Evolutionary conservation across 495 filamentous ascomycete genomes (phyloP), one percentile per base, ranked within the genome.

Genomic region (Penicillium salamii): DNA sequence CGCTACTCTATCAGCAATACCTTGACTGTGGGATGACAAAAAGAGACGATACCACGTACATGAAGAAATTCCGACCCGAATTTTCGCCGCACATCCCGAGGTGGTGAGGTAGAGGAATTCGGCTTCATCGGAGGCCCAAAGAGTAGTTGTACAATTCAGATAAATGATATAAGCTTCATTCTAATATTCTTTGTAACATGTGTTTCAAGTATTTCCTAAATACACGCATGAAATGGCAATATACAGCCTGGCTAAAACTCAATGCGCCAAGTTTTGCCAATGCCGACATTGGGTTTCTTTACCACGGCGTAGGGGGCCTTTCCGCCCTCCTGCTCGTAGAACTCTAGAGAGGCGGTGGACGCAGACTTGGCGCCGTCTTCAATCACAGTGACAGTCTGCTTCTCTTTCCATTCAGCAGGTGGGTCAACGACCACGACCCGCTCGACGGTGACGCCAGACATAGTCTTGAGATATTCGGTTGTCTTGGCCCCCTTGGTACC

Each of bases 251-350:
- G 23, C 66, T 47, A 78, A 62, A 90, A 88, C 33, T 84, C 79
- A 55, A 95, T 80, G 65, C 77, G 88, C 90, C 91, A 98, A 49
- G 87, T 84, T 62, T 81, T 84, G 35, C 85, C 87, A 68, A 98
- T 84, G 34, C 65, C 76, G 29, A 88, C 85, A 24, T 80, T 84
- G 12, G 92, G 86, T 65, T 89, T 84, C 71, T 83, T 86, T 31
- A 97, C 80, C 19, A 95, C 77, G 20, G 86, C 91, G 78, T 88
- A 95, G 9, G 79, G 76, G 7, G 89, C 90, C 63, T 80, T 86
- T 29, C 79, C 78, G 11, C 69, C 72, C 20, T 70, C 71, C 21
- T 79, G 81, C 31, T 78, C 72, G 59, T 79, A 73, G 59, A 77
- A 92, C 39, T 80, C 74, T 40, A 97, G 52, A 19, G 63, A 61